phyloP scores from a whole-genome alignment of 2,329 filamentous ascomycete genomes.

The Xylaria hypoxylon region DNA sequence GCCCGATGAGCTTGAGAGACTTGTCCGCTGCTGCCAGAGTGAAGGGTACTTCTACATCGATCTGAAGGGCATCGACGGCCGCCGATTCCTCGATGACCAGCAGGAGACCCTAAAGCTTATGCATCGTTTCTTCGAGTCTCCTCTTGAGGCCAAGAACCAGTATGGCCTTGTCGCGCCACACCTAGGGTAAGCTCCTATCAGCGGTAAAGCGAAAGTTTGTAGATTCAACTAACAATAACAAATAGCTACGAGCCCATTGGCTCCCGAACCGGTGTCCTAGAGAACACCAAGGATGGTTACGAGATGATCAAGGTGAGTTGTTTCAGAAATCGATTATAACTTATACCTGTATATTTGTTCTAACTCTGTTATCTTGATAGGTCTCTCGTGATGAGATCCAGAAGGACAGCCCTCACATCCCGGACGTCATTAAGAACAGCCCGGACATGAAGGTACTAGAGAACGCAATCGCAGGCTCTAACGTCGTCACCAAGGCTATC shows the following conservation, averaged over 20 bases:
- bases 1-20: slow-evolving; percentile 63
- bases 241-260: slow-evolving; percentile 62
- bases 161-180: slow-evolving; percentile 66
- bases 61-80: slow-evolving; percentile 64
- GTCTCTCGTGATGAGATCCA: slow-evolving; percentile 64
- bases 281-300: slow-evolving; percentile 63
- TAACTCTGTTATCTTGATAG: slow-evolving; percentile 19
- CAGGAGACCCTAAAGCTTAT: slow-evolving; percentile 65
- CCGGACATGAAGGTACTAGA: slow-evolving; percentile 61
- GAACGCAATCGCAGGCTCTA: slow-evolving; percentile 62
- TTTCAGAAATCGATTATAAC: background rate
- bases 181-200: slow-evolving; percentile 57
- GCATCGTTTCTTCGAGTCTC: slow-evolving; percentile 66
- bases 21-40: slow-evolving; percentile 61
- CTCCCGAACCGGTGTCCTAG: slow-evolving; percentile 60
- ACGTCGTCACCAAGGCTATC: slow-evolving; percentile 63
- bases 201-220: background rate
- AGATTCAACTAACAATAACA: slow-evolving; percentile 15
- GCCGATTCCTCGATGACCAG: slow-evolving; percentile 64
- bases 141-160: slow-evolving; percentile 67
- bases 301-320: slow-evolving; percentile 62
- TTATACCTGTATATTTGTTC: background rate
- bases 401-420: slow-evolving; percentile 59
- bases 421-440: slow-evolving; percentile 61
- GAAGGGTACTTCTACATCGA: slow-evolving; percentile 69